Base-by-base conservation (phyloP, 163 green algal species). In the Chlorella variabilis region DNA sequence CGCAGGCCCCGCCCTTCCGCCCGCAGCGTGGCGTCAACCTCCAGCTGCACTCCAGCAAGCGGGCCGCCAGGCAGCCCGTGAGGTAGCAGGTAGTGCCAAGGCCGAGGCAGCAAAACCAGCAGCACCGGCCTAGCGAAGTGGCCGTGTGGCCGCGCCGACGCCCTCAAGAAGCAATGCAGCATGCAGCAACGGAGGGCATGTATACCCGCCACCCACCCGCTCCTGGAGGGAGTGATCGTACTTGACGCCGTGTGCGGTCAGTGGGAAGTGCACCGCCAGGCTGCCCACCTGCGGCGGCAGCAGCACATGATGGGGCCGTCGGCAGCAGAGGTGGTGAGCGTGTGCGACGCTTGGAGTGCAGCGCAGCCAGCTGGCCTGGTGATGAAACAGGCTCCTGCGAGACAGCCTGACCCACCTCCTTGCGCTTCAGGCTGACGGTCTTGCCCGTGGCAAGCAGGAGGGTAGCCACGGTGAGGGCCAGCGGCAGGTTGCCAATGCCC, bases 361-460 rank as follows among this genome's bases (percentile, higher is more conserved):
- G 34, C 63, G 34, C 34, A 7, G 31, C n/a, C n/a, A n/a, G n/a
- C n/a, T n/a, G n/a, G n/a, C n/a, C n/a, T n/a, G n/a, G n/a, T n/a
- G n/a, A n/a, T n/a, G n/a, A n/a, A n/a, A n/a, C n/a, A n/a, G n/a
- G n/a, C n/a, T n/a, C n/a, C n/a, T n/a, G n/a, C n/a, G n/a, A n/a
- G 1, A 4, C 8, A 34, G 3, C 21, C 63, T 67, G 59, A 4
- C 77, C 11, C 49, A 77, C 77, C 66, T 84, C 78, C 3, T 75
- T 73, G 39, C 45, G 78, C 23, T 29, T 20, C 23, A 78, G 0
- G 20, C 4, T 21, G 3, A 84, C 39, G 8, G 67, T 56, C 56
- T 78, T 84, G 54, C 78, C 78, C 11, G 68, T 45, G n/a, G 51
- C 68, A 56, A 84, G 78, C 78, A 84, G 66, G 6, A 38, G 56